phyloP scores from a whole-genome alignment of 2,329 filamentous ascomycete genomes.

The Aspergillus felis region DNA sequence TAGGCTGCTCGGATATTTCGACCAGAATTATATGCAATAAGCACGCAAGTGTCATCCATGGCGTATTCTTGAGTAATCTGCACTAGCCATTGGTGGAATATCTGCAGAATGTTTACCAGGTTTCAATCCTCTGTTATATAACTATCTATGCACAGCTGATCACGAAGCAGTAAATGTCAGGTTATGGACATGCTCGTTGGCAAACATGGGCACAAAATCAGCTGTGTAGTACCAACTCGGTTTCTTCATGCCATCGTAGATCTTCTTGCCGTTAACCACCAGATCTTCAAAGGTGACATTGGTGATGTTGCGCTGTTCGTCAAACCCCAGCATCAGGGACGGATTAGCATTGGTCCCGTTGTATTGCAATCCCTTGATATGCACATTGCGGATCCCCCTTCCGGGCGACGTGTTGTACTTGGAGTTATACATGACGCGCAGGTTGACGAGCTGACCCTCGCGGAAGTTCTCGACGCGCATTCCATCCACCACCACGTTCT shows the following conservation, averaged over 20 bases:
- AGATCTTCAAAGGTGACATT: conserved; percentile 7
- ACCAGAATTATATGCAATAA: neutral
- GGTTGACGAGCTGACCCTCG: conserved; percentile 30
- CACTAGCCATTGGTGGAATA: no score
- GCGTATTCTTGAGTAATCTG: no score
- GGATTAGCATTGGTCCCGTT: conserved; percentile 11
- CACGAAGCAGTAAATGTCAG: conserved; percentile 1
- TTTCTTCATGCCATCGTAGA: conserved; percentile 23
- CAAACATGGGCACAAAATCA: conserved; percentile 24
- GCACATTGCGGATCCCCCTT: conserved; percentile 26
- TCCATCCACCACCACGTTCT: no score
- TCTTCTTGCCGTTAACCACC: conserved; percentile 16
- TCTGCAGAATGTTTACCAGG: no score
- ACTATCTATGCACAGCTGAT: neutral
- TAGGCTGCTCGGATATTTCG: neutral
- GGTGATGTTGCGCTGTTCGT: neutral
- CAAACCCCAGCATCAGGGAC: conserved; percentile 13
- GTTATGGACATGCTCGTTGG: conserved; percentile 17
- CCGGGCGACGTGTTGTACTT: conserved; percentile 35
- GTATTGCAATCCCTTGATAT: conserved; percentile 20
- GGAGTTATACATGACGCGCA: conserved; percentile 33
- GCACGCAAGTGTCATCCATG: neutral
- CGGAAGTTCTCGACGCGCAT: no score
- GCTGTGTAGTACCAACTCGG: conserved; percentile 22
- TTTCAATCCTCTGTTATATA: no score